Base-by-base conservation (phyloP, 441 rosid genomes). In the Adansonia rubrostipa region DNA sequence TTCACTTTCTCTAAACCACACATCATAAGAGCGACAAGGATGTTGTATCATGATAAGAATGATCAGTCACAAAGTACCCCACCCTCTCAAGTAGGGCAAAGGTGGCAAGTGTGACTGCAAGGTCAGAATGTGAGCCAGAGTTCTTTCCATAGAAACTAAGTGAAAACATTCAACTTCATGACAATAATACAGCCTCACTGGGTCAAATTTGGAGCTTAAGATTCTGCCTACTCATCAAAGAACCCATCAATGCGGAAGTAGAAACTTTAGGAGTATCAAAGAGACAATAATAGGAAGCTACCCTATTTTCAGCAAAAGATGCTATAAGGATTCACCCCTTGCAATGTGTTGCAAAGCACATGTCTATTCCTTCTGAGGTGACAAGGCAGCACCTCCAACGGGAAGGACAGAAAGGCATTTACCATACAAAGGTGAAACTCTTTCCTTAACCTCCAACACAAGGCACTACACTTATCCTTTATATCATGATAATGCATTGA, bases 1-100 rank as follows among this genome's bases (percentile, higher is more conserved):
- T 66, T 66, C 24, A 66, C 47, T 66, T 66, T 44, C 53, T 36
- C 42, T 42, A 42, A 45, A 66, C 24, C 71, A 66, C 15, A 1
- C 54, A 2, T 20, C 56, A 47, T 47, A 69, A 48, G 24, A 69
- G 42, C 6, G 14, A 69, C 11, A 36, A 36, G 40, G 40, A 20
- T 10, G 19, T 69, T 40, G 3, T 5, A 22, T 24, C 33, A 69
- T 47, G 73, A 22, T 36, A 69, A 47, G 0, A 9, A 17, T 69
- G 73, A 47, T 10, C n/a, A 47, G 57, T 47, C 40, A 44, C 47
- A 24, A 68, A 69, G 58, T 6, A 68, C 56, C 72, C 54, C 53
- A 45, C 33, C 72, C 58, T 69, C 73, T 48, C 51, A n/a, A 13
- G 22, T 47, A 36, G 14, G 73, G 40, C 11, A 57, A 69, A 48